Conservation (phyloP, 169 alveolate genomes). For the Miamiensis avidus region DNA sequence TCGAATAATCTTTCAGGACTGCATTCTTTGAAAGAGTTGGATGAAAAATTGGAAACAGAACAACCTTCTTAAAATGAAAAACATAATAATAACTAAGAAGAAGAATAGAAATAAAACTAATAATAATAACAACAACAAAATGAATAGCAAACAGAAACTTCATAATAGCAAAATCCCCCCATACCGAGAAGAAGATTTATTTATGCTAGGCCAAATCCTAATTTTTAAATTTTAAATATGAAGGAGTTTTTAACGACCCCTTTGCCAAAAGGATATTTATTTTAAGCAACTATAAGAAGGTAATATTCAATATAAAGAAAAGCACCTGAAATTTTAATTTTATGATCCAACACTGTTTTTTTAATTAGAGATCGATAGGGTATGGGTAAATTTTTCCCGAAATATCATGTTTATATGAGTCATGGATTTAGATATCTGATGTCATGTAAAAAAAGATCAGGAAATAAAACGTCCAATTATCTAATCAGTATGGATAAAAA, state of each 20-base stretch:
- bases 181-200: neutral
- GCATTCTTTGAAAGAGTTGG: neutral
- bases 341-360: too few species aligned
- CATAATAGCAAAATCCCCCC: neutral
- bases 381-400: constrained; percentile 63
- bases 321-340: neutral
- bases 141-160: neutral
- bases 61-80: too few species aligned
- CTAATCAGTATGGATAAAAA: constrained; percentile 60
- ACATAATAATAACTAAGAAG: neutral
- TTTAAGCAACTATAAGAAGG: constrained; percentile 47
- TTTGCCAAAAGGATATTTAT: constrained; percentile 20
- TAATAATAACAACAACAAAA: too few species aligned
- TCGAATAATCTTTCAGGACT: too few species aligned
- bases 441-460: constrained; percentile 73
- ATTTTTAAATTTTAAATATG: constrained; percentile 31
- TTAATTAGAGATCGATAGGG: constrained; percentile 72
- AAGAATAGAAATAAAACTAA: neutral
- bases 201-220: neutral
- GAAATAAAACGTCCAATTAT: constrained; percentile 71
- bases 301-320: neutral
- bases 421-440: constrained; percentile 70
- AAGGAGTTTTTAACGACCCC: constrained; percentile 39
- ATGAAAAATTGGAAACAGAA: neutral
- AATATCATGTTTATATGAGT: constrained; percentile 62